These are phyloP conservation scores for Clonostachys sp. DNA, from an alignment of 2,329 filamentous ascomycete species.

Conservation along the genomic window DNA sequence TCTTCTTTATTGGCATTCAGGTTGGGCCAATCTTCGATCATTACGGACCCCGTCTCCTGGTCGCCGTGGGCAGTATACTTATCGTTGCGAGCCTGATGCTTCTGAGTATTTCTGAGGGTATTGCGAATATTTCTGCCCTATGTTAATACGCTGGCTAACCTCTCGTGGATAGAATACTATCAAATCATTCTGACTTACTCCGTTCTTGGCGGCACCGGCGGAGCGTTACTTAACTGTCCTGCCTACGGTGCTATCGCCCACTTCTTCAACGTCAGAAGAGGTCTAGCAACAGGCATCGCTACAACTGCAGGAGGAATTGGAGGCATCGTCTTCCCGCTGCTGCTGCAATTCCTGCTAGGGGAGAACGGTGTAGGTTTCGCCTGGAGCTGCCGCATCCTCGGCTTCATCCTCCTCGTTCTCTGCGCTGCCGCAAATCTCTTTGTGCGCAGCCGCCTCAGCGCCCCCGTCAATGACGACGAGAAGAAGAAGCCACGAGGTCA, in stretches of 20 bases:
- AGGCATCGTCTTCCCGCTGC: constrained; percentile 22
- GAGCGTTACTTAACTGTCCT: constrained; percentile 27
- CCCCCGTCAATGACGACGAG: constrained; percentile 8
- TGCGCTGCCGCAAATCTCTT: constrained; percentile 15
- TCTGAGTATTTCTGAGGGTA: constrained; percentile 37
- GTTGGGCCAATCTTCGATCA: constrained; percentile 42
- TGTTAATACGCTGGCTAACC: constrained; percentile 52
- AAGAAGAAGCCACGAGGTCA: constrained; percentile 34
- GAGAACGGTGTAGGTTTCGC: constrained; percentile 17
- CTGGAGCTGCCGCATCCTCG: constrained; percentile 25
- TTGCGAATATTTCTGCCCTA: constrained; percentile 55
- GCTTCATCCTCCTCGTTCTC: constrained; percentile 14
- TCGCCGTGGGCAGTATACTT: constrained; percentile 24
- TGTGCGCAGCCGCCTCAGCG: constrained; percentile 15
- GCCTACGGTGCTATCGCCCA: constrained; percentile 21
- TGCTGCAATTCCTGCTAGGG: constrained; percentile 20
- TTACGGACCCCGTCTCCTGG: constrained; percentile 35
- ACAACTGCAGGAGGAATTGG: constrained; percentile 9
- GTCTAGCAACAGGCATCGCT: background rate
- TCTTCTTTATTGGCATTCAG: constrained; percentile 37
- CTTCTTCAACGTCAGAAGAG: background rate
- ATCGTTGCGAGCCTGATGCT: constrained; percentile 50
- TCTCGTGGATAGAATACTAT: constrained; percentile 34
- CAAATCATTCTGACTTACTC: constrained; percentile 41
- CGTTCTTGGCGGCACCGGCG: constrained; percentile 33